phyloP scores from a whole-genome alignment of 2,329 filamentous ascomycete genomes.

The Aspergillus transmontanensis region DNA sequence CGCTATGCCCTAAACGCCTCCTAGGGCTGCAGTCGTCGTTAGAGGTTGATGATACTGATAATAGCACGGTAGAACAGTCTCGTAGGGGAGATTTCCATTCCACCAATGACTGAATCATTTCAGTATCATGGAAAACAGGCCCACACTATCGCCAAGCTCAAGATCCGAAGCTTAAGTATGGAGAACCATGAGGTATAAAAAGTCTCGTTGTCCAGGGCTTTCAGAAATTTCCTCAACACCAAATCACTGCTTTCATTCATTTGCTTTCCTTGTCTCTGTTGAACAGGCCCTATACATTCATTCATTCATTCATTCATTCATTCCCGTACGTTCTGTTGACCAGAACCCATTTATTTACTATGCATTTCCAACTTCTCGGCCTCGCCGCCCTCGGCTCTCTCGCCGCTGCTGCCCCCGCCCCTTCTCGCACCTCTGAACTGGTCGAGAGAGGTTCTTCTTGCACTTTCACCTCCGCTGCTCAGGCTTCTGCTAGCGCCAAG shows the following conservation, averaged over 20 bases:
- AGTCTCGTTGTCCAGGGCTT: background rate
- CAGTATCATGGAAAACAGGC: background rate
- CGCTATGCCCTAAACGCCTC: background rate
- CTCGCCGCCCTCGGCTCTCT: constrained; percentile 21
- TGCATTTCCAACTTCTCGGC: constrained; percentile 27
- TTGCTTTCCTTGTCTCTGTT: constrained; percentile 22
- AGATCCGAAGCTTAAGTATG: constrained; percentile 4
- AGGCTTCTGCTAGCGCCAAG: constrained; percentile 52
- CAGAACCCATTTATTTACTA: constrained; percentile 18
- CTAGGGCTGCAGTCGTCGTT: background rate
- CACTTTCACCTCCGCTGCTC: constrained; percentile 57
- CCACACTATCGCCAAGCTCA: background rate
- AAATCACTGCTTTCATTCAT: constrained; percentile 13
- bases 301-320: background rate
- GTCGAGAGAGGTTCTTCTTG: constrained; percentile 45
- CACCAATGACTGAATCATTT: background rate
- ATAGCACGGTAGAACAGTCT: background rate
- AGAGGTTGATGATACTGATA: background rate
- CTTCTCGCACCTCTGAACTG: constrained; percentile 27
- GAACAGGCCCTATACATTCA: constrained; percentile 20
- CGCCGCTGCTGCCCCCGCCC: constrained; percentile 25
- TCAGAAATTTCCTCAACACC: background rate
- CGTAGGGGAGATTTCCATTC: background rate
- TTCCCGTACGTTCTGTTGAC: constrained; percentile 15
- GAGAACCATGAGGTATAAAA: constrained; percentile 1